Conservation (phyloP, 2,329 filamentous ascomycete genomes). For the Clarireedia monteithiana region DNA sequence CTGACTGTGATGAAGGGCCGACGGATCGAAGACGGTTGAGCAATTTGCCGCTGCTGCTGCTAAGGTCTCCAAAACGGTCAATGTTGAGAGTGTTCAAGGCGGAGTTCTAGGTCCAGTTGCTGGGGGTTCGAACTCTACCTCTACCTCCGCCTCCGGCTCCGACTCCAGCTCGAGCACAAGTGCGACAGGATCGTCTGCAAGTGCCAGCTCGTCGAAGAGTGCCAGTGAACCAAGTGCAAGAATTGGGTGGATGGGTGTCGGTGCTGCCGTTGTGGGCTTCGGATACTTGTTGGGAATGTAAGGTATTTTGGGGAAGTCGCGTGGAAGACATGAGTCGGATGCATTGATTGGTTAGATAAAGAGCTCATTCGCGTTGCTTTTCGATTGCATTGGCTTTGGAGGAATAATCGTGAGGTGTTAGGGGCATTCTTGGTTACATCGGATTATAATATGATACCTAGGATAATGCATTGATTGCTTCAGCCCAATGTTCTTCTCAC, state of each 20-base stretch:
- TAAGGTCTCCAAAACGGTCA: constrained; percentile 3
- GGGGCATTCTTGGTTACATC: too few species aligned
- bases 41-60: constrained; percentile 13
- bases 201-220: not conserved
- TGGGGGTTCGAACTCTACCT: not conserved
- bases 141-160: constrained; percentile 3
- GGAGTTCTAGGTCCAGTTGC: constrained; percentile 13
- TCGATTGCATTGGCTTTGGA: too few species aligned
- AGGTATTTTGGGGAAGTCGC: not conserved
- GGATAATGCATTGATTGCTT: too few species aligned
- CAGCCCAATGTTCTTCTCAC: too few species aligned
- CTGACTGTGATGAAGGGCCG: constrained; percentile 9
- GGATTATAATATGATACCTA: too few species aligned
- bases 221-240: constrained; percentile 11
- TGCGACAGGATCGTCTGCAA: too few species aligned
- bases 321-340: too few species aligned
- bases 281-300: not conserved
- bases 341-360: too few species aligned
- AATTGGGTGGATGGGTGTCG: constrained; percentile 11
- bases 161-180: constrained; percentile 2
- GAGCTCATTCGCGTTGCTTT: too few species aligned
- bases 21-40: constrained; percentile 12
- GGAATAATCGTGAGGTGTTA: too few species aligned
- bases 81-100: constrained; percentile 15
- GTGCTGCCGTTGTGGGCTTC: constrained; percentile 4